Evolutionary conservation across 1,139 yeast species (phyloP).

Genomic region (Suhomyces choctaworum): DNA sequence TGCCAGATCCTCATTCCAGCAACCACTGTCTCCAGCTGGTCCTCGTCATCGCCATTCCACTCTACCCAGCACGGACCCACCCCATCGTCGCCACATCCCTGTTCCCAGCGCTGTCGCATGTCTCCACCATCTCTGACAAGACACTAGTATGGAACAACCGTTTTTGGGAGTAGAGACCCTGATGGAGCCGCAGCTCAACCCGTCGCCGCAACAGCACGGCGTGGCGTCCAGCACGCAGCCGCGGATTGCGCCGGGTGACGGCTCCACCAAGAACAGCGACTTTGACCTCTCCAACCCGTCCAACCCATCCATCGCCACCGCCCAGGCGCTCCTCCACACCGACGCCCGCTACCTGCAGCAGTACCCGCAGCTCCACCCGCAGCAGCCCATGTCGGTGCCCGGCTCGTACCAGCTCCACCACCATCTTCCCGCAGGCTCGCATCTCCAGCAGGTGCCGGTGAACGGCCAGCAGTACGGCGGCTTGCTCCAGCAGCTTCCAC

Average conservation of each 20-base stretch:
- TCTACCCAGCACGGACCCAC: background rate
- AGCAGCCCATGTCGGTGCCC: constrained; percentile 14
- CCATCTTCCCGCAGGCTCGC: constrained; percentile 12
- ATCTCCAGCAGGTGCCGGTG: constrained; percentile 12
- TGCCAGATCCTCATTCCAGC: background rate
- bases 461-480: constrained; percentile 9
- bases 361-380: constrained; percentile 14
- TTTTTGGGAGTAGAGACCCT: constrained; percentile 33
- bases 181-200: constrained; percentile 25
- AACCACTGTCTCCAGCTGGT: background rate
- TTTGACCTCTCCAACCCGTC: constrained; percentile 22
- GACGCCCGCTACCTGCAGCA: constrained; percentile 15
- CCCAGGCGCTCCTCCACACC: constrained; percentile 19
- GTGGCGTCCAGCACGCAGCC: constrained; percentile 8
- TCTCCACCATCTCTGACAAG: constrained; percentile 1
- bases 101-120: constrained; percentile 2
- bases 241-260: constrained; percentile 5
- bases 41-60: background rate
- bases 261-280: constrained; percentile 6
- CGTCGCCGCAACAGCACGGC: constrained; percentile 14
- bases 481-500: constrained; percentile 9
- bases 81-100: background rate
- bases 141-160: constrained; percentile 34
- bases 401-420: constrained; percentile 13
- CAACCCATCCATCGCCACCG: constrained; percentile 23